These are phyloP conservation scores for Harringtonia lauricola DNA, from an alignment of 2,329 filamentous ascomycete genomes.

Conservation along the genomic window DNA sequence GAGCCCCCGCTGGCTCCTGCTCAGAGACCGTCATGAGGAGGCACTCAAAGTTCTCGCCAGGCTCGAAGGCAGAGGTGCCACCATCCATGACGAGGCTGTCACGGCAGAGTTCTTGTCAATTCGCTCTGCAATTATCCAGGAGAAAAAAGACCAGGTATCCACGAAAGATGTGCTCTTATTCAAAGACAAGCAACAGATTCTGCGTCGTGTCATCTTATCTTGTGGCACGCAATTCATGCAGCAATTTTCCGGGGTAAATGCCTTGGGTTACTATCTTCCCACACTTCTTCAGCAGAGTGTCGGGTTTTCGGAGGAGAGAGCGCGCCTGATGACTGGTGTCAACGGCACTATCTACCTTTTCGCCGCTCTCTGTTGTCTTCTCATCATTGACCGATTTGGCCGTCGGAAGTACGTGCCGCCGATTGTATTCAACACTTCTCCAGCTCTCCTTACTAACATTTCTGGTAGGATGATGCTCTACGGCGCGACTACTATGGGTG, in stretches of 20 bases:
- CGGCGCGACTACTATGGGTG: constrained; percentile 1
- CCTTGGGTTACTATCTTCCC: constrained; percentile 35
- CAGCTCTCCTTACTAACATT: too few relatives aligned
- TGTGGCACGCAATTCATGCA: constrained; percentile 38
- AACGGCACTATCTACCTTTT: constrained; percentile 29
- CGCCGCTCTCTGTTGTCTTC: constrained; percentile 23
- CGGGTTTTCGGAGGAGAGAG: constrained; percentile 37
- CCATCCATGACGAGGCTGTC: constrained; percentile 16
- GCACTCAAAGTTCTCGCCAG: constrained; percentile 44
- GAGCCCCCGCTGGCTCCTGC: constrained; percentile 39
- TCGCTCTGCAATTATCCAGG: background rate
- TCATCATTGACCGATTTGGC: constrained; percentile 29
- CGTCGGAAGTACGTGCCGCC: constrained; percentile 23
- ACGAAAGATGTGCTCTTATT: background rate
- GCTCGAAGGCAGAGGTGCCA: constrained; percentile 36
- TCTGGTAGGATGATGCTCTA: constrained; percentile 21
- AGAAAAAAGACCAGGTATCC: background rate
- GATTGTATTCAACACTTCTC: too few relatives aligned
- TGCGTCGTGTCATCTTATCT: constrained; percentile 1
- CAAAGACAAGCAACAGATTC: background rate
- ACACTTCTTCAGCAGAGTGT: constrained; percentile 45
- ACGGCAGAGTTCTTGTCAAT: constrained; percentile 14
- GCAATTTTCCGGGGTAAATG: constrained; percentile 31
- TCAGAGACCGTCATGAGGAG: constrained; percentile 43
- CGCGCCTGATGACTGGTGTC: constrained; percentile 43